Percentiles rank a stretch among this genome's conserved stretches.
These are phyloP conservation scores for Dactylonectria macrodidyma DNA, from an alignment of 2,329 filamentous ascomycete genomes.

Conservation along the genomic window DNA sequence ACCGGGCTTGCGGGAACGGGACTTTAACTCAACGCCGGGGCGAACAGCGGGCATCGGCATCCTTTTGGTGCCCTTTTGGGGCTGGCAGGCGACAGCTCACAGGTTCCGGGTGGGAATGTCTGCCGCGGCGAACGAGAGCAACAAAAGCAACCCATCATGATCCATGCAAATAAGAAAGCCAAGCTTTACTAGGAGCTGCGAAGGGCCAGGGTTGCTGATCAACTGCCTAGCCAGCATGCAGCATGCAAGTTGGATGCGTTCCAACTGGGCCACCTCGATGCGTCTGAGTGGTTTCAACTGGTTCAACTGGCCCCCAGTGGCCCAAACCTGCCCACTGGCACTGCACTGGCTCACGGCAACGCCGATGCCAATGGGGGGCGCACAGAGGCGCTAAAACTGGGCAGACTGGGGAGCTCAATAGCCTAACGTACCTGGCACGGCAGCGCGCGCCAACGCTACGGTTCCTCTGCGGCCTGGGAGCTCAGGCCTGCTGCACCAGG, in stretches of 20 bases:
- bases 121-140: neutral
- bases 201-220: too few species aligned
- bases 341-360: slow-evolving; percentile 26
- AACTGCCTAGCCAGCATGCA: neutral
- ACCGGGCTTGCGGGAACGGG: slow-evolving; percentile 10
- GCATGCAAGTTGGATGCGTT: neutral
- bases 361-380: slow-evolving; percentile 29
- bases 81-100: neutral
- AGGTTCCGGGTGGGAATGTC: neutral
- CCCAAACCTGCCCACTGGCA: neutral
- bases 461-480: slow-evolving; percentile 43
- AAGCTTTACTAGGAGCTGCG: neutral
- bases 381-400: slow-evolving; percentile 24
- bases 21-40: slow-evolving; percentile 14
- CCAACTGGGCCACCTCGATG: too few species aligned
- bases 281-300: too few species aligned
- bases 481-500: slow-evolving; percentile 35
- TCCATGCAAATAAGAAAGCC: neutral
- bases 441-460: slow-evolving; percentile 32
- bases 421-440: slow-evolving; percentile 1
- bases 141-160: neutral
- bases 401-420: too few species aligned
- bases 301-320: neutral
- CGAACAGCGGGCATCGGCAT: neutral
- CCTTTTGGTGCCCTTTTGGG: too few species aligned